These are phyloP conservation scores for Solanum chiquidenum DNA, from an alignment of 257 asterid species.

Conservation along the genomic window DNA sequence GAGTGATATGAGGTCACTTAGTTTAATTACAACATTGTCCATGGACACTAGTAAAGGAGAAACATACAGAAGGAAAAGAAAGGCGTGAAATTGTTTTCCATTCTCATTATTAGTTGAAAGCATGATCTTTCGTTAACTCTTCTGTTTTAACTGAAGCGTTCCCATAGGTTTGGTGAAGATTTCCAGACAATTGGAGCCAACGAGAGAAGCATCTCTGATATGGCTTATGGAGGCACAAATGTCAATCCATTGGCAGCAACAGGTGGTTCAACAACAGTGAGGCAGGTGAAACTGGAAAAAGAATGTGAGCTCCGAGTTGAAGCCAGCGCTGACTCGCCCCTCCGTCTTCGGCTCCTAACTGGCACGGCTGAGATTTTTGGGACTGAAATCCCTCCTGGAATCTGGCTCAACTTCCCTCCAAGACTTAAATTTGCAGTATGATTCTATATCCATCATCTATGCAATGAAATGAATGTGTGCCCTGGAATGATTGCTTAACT, in stretches of 20 bases:
- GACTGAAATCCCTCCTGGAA: slow-evolving; percentile 84
- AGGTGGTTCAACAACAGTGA: slow-evolving; percentile 32
- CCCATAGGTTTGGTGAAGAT: background rate
- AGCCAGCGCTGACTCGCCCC: slow-evolving; percentile 61
- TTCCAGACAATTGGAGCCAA: background rate
- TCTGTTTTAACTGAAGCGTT: background rate
- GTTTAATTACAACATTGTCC: background rate
- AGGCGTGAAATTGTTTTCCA: background rate
- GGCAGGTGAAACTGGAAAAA: slow-evolving; percentile 84
- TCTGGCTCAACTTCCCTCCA: slow-evolving; percentile 65
- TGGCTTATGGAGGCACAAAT: slow-evolving; percentile 72
- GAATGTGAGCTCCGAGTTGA: slow-evolving; percentile 92
- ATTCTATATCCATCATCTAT: background rate
- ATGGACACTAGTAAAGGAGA: background rate
- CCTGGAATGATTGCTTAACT: background rate
- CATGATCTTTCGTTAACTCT: background rate
- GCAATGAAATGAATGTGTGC: background rate
- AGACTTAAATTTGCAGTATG: slow-evolving; percentile 84
- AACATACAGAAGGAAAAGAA: background rate
- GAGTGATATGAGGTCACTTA: background rate
- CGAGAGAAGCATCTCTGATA: background rate
- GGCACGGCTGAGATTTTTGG: slow-evolving; percentile 91
- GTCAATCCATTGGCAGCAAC: slow-evolving; percentile 39
- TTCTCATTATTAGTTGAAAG: background rate
- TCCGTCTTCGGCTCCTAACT: slow-evolving; percentile 64